A percentile compares a stretch with the other conserved stretches of the same genome.
Evolutionary conservation across 441 rosid species (phyloP).

Genomic region (Populus hybrid): DNA sequence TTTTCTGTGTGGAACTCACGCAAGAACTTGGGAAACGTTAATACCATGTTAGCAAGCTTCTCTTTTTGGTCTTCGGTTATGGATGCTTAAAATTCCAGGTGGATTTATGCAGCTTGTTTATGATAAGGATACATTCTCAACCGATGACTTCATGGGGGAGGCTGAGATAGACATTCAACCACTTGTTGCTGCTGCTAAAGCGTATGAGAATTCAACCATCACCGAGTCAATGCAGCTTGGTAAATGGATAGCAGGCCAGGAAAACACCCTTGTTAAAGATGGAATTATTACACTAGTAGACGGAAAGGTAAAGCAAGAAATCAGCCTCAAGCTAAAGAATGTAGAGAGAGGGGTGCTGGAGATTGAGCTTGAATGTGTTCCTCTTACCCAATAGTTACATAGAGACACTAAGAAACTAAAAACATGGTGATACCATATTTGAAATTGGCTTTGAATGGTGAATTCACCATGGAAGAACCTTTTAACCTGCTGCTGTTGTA

Average conservation of each 20-base stretch:
- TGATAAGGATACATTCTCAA: conserved; percentile 82
- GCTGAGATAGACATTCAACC: conserved; percentile 96
- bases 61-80: not conserved
- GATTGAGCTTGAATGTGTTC: conserved; percentile 90
- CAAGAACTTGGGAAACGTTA: not conserved
- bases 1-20: not conserved
- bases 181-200: conserved; percentile 74
- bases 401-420: not conserved
- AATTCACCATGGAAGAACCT: not conserved
- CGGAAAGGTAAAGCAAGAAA: conserved; percentile 77
- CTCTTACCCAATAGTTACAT: conserved; percentile 68
- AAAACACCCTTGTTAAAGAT: conserved; percentile 66
- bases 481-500: conserved; percentile 3
- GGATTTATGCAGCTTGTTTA: conserved; percentile 62
- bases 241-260: conserved; percentile 72
- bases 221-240: conserved; percentile 66
- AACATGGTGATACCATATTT: not conserved
- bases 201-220: conserved; percentile 56
- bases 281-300: conserved; percentile 64
- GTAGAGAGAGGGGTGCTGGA: conserved; percentile 88
- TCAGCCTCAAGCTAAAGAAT: conserved; percentile 74
- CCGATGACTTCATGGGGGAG: conserved; percentile 97
- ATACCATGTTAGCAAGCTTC: not conserved
- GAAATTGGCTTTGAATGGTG: not conserved
- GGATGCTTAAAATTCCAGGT: not conserved